A percentile compares a stretch with the other conserved stretches of the same genome.
Evolutionary conservation across 139 green algal genomes (phyloP).

Genomic region (Spirogloea muscicola): DNA sequence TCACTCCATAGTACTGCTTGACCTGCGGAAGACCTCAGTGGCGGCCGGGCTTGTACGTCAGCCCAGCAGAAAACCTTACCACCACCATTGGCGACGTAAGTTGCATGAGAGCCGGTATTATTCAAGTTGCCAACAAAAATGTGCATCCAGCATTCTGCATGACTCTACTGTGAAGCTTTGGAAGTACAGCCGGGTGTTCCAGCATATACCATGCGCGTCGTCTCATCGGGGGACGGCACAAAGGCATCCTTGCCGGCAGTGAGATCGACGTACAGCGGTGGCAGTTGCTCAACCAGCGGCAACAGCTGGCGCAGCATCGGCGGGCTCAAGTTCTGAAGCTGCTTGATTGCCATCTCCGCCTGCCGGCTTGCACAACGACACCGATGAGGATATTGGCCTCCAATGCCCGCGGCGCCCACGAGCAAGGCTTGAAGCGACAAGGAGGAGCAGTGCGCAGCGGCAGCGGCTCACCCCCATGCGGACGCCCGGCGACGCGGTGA

Average conservation of each 20-base stretch:
- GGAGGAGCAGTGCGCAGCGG: background rate
- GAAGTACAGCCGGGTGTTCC: too few relatives aligned
- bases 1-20: slow-evolving; percentile 50
- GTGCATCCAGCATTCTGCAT: too few relatives aligned
- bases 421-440: background rate
- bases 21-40: slow-evolving; percentile 8
- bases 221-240: slow-evolving; percentile 71
- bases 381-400: background rate
- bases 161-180: too few relatives aligned
- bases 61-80: too few relatives aligned
- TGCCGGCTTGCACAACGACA: background rate
- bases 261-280: slow-evolving; percentile 79
- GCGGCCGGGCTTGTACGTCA: too few relatives aligned
- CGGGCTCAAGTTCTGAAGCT: slow-evolving; percentile 58
- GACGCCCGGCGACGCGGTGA: slow-evolving; percentile 7
- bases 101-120: too few relatives aligned
- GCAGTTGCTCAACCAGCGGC: slow-evolving; percentile 83
- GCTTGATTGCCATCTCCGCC: slow-evolving; percentile 25
- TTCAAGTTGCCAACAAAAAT: too few relatives aligned
- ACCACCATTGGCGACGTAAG: too few relatives aligned
- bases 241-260: slow-evolving; percentile 74
- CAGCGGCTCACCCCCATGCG: slow-evolving; percentile 11
- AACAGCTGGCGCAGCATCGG: slow-evolving; percentile 68
- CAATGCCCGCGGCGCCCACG: background rate
- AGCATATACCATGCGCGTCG: slow-evolving; percentile 61